Evolutionary conservation across 148 eudicot species (phyloP), one percentile per base, ranked within the genome.

Genomic region (Fallopia convolvulus): DNA sequence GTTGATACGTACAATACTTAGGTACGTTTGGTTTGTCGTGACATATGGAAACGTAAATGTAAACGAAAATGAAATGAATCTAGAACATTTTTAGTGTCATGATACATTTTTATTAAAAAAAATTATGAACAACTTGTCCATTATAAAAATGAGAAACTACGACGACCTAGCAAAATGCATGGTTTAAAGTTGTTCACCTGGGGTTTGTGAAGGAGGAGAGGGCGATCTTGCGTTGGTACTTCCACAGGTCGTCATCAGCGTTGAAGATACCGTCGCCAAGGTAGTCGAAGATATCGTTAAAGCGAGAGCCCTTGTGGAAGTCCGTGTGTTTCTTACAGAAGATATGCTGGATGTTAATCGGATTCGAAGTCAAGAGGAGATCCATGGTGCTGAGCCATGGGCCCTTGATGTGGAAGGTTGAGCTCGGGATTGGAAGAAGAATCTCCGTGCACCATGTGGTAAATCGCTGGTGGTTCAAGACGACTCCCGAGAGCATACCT

Each of bases 191-290:
- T 26, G 30, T 26, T 74, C 87, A 90, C 2, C 73, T 49, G 3
- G 78, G 83, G 26, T 82, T 80, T 26, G 42, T 56, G 8, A 90
- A 56, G 55, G 84, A 66, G 1, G 83, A 32, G 11, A 79, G 82
- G 60, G 90, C 90, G n/a, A 80, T 70, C 58, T 65, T 84, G 32
- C 90, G 76, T 77, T 87, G 88, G 41, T 42, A 74, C 61, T 75
- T 77, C 94, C 94, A 87, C n/a, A 84, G 66, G 0, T 83, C 82
- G 8, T 13, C 33, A n/a, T 90, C 92, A 0, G 88, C 72, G 33
- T 89, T 90, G 63, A 89, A 83, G 39, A 89, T 86, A 39, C 90
- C 92, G 20, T 84, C 89, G 48, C 94, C 92, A 41, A 89, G 65
- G 32, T 85, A 81, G 10, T 89, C 88, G 5, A 90, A 84, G 0